These are phyloP conservation scores for Paraphoma chrysanthemicola DNA, from an alignment of 2,329 filamentous ascomycete genomes.

Conservation along the genomic window DNA sequence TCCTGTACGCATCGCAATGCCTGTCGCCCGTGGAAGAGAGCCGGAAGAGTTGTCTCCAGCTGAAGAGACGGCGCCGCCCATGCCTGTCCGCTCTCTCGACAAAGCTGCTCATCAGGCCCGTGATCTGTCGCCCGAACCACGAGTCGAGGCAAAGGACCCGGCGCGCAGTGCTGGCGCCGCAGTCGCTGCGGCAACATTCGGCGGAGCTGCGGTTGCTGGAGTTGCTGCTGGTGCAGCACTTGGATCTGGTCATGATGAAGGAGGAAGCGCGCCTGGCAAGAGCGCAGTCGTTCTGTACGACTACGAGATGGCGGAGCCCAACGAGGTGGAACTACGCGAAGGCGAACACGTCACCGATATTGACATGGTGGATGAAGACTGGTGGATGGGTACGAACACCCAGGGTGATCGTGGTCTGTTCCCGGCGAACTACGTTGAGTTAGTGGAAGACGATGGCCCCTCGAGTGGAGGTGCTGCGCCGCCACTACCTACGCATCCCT, in stretches of 20 bases:
- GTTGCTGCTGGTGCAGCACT: conserved; percentile 50
- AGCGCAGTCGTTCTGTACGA: conserved; percentile 88
- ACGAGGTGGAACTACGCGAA: conserved; percentile 90
- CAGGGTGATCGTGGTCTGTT: conserved; percentile 88
- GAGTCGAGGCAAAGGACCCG: conserved; percentile 61
- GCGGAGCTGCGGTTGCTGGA: conserved; percentile 51
- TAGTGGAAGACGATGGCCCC: conserved; percentile 70
- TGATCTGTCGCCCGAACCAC: conserved; percentile 70
- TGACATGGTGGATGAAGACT: conserved; percentile 97
- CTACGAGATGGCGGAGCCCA: conserved; percentile 97
- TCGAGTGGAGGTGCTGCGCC: conserved; percentile 42
- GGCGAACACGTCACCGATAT: conserved; percentile 90
- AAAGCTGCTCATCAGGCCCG: conserved; percentile 69
- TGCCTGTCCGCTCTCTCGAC: conserved; percentile 71
- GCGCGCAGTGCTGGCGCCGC: conserved; percentile 62
- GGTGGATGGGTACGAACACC: conserved; percentile 96
- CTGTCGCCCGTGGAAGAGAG: conserved; percentile 71
- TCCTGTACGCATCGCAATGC: conserved; percentile 85
- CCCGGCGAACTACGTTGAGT: conserved; percentile 95
- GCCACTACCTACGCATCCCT: conserved; percentile 51
- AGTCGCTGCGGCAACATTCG: conserved; percentile 54
- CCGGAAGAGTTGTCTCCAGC: conserved; percentile 60
- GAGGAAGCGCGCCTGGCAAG: conserved; percentile 61
- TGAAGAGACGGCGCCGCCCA: conserved; percentile 58
- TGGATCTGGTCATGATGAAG: conserved; percentile 48